Evolutionary conservation across 306 rosid species (phyloP), one percentile per base, ranked within the genome.

Genomic region (Glycine tomentella): DNA sequence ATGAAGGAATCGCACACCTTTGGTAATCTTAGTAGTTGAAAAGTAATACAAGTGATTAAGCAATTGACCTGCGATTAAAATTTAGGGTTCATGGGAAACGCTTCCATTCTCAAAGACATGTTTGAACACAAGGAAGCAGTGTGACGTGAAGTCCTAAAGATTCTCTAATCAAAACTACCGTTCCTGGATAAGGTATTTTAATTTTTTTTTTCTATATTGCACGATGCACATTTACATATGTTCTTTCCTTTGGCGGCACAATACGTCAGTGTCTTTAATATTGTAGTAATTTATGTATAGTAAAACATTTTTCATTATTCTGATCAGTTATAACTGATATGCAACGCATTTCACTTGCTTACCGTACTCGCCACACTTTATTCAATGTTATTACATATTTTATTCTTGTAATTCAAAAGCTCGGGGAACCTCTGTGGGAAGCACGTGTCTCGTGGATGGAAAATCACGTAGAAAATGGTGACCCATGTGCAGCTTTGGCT

Each of bases 81-180:
- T 70, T 20, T 44, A 58, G 38, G 69, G 31, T 71, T 77, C 6
- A 76, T 62, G 76, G 81, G 78, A 84, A 83, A 79, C 83, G 87
- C 79, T 80, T 84, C 81, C 84, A 87, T 71, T 83, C 59, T 80
- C 75, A 52, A 42, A 70, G 91, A 92, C 95, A 92, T 87, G 97
- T 87, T 87, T 75, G 90, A 51, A 73, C 80, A 67, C 72, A 69
- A 90, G 90, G 92, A 83, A 82, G 90, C 94, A 92, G 56, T 79
- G 80, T 86, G 97, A 90, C 84, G 90, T 79, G 80, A 87, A 78
- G 59, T 83, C 85, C 91, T 57, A 81, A 81, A 87, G 87, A 91
- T 90, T 85, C 91, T 50, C 87, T 52, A 61, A 68, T 63, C 50
- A 81, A 81, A 74, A 84, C 38, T 11, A 25, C 36, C 38, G 38